Base-by-base conservation (phyloP, 2,329 filamentous ascomycete species). In the Xylariaceae sp. region DNA sequence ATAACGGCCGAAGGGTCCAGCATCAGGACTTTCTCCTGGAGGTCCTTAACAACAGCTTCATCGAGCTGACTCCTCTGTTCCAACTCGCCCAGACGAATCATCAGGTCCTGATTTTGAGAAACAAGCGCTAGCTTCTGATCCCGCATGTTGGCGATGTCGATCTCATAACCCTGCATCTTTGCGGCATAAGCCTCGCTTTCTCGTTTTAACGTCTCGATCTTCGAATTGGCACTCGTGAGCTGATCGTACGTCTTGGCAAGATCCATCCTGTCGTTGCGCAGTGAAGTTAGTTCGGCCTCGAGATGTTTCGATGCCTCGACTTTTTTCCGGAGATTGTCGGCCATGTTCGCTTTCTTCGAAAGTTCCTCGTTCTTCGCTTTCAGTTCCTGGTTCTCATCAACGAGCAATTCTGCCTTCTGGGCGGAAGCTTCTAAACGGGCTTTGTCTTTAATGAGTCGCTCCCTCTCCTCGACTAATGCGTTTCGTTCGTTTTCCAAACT, bases 401-500 rank as follows among this genome's bases (percentile, higher is more conserved):
- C 77, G 39, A 85, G 74, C 57, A 79, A 75, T 55, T 82, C 78
- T 1, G 78, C 75, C 55, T 79, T 77, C 47, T 78, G 75, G 39
- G 78, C 77, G 63, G 85, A 82, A 61, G 75, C 76, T 56, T 75
- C 72, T 37, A 82, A 70, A 17, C 69, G 69, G 34, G 52, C 55
- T 55, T 67, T 70, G 48, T 72, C 69, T 61, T 69, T 69, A 11
- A 68, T 52, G n/a, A 73, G 67, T 30, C 73, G 75, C 49, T 76
- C 75, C 64, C 76, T 82, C 71, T 75, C 71, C 13, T 75, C 70
- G 15, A 75, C 74, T 62, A 80, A 73, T 37, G 80, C 77, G 58
- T 88, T 82, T 9, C 87, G 74, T 66, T 89, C 82, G 17, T 81
- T 80, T 71, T 92, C 89, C 66, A 90, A 83, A 23, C 79, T 82